Evolutionary conservation across 169 alveolate genomes (phyloP).

Genomic region (Plasmodium yoelii): DNA sequence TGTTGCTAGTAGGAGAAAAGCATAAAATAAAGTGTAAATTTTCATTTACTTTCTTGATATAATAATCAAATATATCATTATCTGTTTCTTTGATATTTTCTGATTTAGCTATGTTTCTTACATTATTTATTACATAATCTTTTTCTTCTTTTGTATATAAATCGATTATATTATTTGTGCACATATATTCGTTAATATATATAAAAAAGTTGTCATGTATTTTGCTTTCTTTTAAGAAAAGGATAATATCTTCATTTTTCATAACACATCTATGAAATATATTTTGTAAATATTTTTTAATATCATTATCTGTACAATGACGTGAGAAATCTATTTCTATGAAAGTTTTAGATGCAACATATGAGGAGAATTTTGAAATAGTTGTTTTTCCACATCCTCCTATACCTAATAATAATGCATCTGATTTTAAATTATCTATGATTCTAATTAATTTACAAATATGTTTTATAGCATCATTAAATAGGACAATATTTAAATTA

Average conservation of each 20-base stretch:
- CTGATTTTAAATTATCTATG: constrained; percentile 93
- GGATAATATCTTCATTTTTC: constrained; percentile 92
- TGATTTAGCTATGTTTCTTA: constrained; percentile 92
- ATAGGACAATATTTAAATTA: constrained; percentile 95
- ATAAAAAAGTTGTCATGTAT: constrained; percentile 81
- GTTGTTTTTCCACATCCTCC: constrained; percentile 98
- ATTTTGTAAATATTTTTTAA: constrained; percentile 81
- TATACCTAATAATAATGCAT: constrained; percentile 96
- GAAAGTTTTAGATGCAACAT: constrained; percentile 90
- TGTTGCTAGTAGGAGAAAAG: constrained; percentile 96
- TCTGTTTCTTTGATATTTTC: constrained; percentile 93
- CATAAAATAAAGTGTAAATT: constrained; percentile 96
- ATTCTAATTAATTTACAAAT: constrained; percentile 94
- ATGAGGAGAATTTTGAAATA: constrained; percentile 93
- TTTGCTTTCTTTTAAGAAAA: constrained; percentile 91
- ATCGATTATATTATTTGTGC: constrained; percentile 81
- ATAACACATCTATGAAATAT: constrained; percentile 90
- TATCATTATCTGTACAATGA: constrained; percentile 48
- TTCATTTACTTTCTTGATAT: constrained; percentile 92
- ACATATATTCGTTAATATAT: constrained; percentile 82
- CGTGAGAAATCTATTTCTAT: constrained; percentile 80
- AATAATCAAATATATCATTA: constrained; percentile 94
- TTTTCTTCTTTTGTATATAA: constrained; percentile 82
- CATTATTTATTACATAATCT: constrained; percentile 69
- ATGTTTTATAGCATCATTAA: constrained; percentile 97